Conservation (phyloP, 2,329 filamentous ascomycete species). For the Talaromyces sp. region DNA sequence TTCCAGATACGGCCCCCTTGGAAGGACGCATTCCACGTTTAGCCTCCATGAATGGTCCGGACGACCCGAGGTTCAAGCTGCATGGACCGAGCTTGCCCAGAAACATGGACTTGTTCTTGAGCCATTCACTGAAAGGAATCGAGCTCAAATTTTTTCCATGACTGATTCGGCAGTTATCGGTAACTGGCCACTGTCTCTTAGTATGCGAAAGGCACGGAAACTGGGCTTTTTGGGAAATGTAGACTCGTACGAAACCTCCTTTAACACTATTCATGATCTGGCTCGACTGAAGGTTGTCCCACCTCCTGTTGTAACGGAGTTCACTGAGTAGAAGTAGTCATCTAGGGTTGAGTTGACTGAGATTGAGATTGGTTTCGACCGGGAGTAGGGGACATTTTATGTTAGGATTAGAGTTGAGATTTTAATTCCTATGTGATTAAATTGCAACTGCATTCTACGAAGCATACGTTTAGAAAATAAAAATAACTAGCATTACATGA, state of each 20-base stretch:
- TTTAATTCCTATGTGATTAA: not conserved
- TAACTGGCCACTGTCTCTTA: slow-evolving; percentile 13
- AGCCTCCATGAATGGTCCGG: slow-evolving; percentile 2
- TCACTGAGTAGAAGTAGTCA: too few species aligned
- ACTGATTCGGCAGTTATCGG: slow-evolving; percentile 15
- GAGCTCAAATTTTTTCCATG: slow-evolving; percentile 7
- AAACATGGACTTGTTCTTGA: slow-evolving; percentile 5
- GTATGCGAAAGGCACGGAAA: slow-evolving; percentile 15
- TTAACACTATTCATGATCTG: slow-evolving; percentile 10
- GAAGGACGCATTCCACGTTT: not conserved
- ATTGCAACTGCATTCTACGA: not conserved
- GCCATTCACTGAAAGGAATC: not conserved
- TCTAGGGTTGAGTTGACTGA: not conserved
- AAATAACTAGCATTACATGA: not conserved
- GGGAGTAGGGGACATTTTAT: not conserved
- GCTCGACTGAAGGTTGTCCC: slow-evolving; percentile 9
- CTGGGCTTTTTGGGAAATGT: slow-evolving; percentile 13
- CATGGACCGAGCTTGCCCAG: slow-evolving; percentile 1
- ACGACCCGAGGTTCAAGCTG: not conserved
- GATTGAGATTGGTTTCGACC: too few species aligned
- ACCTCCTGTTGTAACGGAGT: not conserved
- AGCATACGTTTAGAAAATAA: not conserved
- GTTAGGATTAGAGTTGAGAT: not conserved
- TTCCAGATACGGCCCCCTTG: slow-evolving; percentile 4
- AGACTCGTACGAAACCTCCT: slow-evolving; percentile 13